Conservation (phyloP, 2,329 filamentous ascomycete species). For the Colletotrichum neosansevieriae region DNA sequence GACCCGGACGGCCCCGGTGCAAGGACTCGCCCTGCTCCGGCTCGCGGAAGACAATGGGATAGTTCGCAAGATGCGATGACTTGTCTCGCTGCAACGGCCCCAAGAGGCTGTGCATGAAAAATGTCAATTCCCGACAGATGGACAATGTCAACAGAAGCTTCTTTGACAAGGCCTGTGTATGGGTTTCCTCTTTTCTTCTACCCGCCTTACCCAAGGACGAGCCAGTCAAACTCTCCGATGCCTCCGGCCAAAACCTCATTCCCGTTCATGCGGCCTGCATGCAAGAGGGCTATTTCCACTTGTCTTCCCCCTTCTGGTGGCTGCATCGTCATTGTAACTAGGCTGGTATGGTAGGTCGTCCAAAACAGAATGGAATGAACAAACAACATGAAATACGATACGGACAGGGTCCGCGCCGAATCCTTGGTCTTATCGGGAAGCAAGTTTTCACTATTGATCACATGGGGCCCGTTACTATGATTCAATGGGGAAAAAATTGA, state of each 20-base stretch:
- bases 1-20: conserved; percentile 5
- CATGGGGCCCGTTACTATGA: conserved; percentile 16
- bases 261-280: conserved; percentile 3
- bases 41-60: conserved; percentile 34
- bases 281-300: not conserved
- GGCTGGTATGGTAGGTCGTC: not conserved
- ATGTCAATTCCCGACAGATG: conserved; percentile 32
- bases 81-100: conserved; percentile 21
- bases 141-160: conserved; percentile 22
- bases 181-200: not conserved
- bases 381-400: conserved; percentile 1
- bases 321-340: conserved; percentile 5
- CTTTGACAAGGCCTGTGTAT: not conserved
- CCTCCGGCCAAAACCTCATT: conserved; percentile 21
- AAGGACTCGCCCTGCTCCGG: conserved; percentile 35
- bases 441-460: not conserved
- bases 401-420: conserved; percentile 18
- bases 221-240: not conserved
- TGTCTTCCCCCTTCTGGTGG: conserved; percentile 23
- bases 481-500: not conserved
- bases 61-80: conserved; percentile 40
- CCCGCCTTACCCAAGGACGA: not conserved
- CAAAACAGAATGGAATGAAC: not conserved
- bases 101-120: conserved; percentile 5
- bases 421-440: conserved; percentile 8